Base-by-base conservation (phyloP, 2,329 filamentous ascomycete species). In the Phyllosticta paracitricarpa region DNA sequence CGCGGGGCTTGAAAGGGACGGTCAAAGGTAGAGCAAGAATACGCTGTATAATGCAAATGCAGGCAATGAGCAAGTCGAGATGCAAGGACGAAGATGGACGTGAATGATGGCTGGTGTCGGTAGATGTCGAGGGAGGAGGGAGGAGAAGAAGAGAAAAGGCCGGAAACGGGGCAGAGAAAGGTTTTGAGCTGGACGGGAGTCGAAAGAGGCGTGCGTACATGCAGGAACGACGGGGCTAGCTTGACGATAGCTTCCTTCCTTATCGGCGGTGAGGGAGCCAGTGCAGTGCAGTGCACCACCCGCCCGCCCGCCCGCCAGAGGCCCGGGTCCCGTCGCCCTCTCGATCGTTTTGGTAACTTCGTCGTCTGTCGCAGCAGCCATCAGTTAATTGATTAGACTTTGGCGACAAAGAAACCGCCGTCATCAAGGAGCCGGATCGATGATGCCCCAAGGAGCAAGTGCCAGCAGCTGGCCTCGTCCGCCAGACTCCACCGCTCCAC, bases 161-260 rank as follows among this genome's bases (percentile, higher is more conserved):
- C 54, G 35, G 40, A 51, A 40, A 40, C 58, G 19, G 54, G 26
- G 17, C 17, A 25, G 58, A n/a, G n/a, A 48, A 56, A 56, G 54
- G 35, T 61, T 61, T 61, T 61, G 57, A 33, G 57, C 51, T 30
- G 9, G 9, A n/a, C 22, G 9, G 24, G 26, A 25, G 33, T 61
- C 14, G 40, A 48, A 22, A n/a, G 40, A 48, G 40, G 40, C 40
- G 40, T 17, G 40, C 40, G 40, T 56, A 51, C 58, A 61, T 61
- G 58, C 58, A 61, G 58, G 58, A 61, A 61, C 58, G 48, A 54
- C 35, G 56, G 58, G 54, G 56, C 58, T 61, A 61, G 58, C 58
- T 56, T 61, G 58, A 24, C 58, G 54, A 54, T 48, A 56, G 58
- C 54, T 61, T 61, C 58, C 58, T 61, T 61, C 58, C 58, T 61